Evolutionary conservation across 1,284 basidiomycete species (phyloP), one percentile per base, ranked within the genome.

Genomic region (Leccinum subfulvum): DNA sequence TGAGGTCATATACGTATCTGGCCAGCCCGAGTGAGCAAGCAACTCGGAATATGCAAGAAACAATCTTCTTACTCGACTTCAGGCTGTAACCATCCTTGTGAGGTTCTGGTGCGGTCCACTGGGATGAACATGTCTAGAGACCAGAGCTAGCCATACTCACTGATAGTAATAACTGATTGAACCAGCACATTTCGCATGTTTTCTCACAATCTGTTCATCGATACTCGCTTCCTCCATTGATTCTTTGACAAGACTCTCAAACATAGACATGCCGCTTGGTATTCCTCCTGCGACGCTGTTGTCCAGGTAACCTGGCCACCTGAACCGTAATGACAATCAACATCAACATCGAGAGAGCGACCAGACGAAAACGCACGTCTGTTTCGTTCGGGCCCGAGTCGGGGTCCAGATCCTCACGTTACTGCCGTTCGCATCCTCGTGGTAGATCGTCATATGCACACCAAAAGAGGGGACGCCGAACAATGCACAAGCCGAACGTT

Each of bases 381-480:
- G 89, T 75, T 99, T 98, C 18, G 90, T 97, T 64, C 79, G 81
- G 10, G 94, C 85, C 14, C 97, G 84, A 11, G 88, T 89, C 2
- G 97, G 95, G 0, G 96, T 88, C 97, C 97, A 98, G 10, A 98
- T 80, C 63, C 80, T 79, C 69, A 88, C 75, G 59, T 80, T 78
- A 41, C 68, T 76, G n/a, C 83, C 83, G 60, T 80, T 80, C 1
- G 75, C 75, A 37, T 78, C 77, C 65, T 84, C 79, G 54, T 85
- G 79, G 68, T 85, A 91, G 56, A 89, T 84, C 53, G 85, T 90
- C 84, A 93, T 84, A 74, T 97, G 94, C 6, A 94, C 89, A 0
- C 95, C 91, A 70, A 92, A 97, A 0, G 96, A 98, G 56, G 94
- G 84, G 9, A 97, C 77, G 2, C 97, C 95, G 70, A 98, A 98